Conservation (phyloP, 441 rosid species). For the Gossypium trilobum region DNA sequence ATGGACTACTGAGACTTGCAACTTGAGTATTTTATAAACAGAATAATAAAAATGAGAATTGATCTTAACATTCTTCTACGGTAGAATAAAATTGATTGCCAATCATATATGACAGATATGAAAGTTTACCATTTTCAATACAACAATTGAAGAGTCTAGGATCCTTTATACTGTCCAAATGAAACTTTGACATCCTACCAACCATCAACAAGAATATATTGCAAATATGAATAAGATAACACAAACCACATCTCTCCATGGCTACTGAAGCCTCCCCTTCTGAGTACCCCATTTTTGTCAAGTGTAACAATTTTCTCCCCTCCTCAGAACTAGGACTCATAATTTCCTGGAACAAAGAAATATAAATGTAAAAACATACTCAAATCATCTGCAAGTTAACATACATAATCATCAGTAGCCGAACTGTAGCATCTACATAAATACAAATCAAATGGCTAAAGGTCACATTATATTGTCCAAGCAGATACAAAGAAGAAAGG, state of each 20-base stretch:
- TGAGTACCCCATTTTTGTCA: constrained; percentile 63
- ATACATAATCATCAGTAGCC: background rate
- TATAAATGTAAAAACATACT: background rate
- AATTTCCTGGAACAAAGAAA: constrained; percentile 27
- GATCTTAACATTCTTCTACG: background rate
- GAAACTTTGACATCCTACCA: background rate
- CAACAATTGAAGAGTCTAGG: background rate
- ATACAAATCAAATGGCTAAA: background rate
- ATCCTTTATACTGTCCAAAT: background rate
- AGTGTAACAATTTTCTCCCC: constrained; percentile 27
- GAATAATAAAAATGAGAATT: background rate
- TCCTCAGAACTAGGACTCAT: constrained; percentile 24
- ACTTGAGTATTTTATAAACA: background rate
- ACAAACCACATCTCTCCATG: constrained; percentile 73
- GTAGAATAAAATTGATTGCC: background rate
- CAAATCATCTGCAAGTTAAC: background rate
- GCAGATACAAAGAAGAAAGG: background rate
- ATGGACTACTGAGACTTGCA: background rate
- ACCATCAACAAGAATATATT: background rate
- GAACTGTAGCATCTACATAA: background rate
- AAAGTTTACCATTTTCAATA: background rate
- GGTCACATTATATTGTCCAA: background rate
- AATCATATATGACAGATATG: background rate
- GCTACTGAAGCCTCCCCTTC: constrained; percentile 59
- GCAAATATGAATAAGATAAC: background rate